These are phyloP conservation scores for Rhizopogon vinicolor DNA, from an alignment of 768 basidiomycete genomes.

Conservation along the genomic window DNA sequence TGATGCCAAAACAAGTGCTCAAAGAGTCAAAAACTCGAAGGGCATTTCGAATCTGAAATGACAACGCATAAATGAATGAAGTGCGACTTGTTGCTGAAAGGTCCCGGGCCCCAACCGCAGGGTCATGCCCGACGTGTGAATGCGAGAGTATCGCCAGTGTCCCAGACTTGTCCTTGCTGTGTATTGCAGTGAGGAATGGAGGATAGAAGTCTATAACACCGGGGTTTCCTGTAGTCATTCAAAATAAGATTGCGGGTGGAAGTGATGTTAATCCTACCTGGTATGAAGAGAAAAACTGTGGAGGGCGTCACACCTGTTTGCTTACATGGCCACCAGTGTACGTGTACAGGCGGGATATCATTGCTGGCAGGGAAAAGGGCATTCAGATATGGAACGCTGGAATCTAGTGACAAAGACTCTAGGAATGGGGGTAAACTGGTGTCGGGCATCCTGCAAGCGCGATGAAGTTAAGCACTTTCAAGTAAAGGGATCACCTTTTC, in stretches of 20 bases:
- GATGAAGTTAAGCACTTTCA: not conserved
- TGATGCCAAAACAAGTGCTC: constrained; percentile 22
- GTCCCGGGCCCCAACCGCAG: constrained; percentile 18
- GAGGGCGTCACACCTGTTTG: constrained; percentile 10
- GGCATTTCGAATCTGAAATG: constrained; percentile 49
- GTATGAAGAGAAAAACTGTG: constrained; percentile 44
- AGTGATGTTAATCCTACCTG: constrained; percentile 28
- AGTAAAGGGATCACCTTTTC: not conserved
- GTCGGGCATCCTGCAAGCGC: not conserved
- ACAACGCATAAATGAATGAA: constrained; percentile 30
- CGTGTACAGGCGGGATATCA: constrained; percentile 37
- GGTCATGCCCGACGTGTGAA: constrained; percentile 63
- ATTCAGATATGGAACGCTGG: not conserved
- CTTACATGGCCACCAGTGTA: constrained; percentile 48
- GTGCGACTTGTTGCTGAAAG: constrained; percentile 7
- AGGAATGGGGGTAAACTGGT: not conserved
- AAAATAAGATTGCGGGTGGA: not conserved
- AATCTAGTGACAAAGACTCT: not conserved
- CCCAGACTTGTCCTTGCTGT: constrained; percentile 27
- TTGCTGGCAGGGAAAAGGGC: constrained; percentile 7
- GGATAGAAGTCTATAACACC: constrained; percentile 67
- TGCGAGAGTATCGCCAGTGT: constrained; percentile 53
- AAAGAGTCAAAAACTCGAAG: constrained; percentile 50
- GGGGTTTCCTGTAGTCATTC: constrained; percentile 36
- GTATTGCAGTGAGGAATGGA: constrained; percentile 54